Evolutionary conservation across 2,329 filamentous ascomycete species (phyloP).

Genomic region (Calonectria fujianensis): DNA sequence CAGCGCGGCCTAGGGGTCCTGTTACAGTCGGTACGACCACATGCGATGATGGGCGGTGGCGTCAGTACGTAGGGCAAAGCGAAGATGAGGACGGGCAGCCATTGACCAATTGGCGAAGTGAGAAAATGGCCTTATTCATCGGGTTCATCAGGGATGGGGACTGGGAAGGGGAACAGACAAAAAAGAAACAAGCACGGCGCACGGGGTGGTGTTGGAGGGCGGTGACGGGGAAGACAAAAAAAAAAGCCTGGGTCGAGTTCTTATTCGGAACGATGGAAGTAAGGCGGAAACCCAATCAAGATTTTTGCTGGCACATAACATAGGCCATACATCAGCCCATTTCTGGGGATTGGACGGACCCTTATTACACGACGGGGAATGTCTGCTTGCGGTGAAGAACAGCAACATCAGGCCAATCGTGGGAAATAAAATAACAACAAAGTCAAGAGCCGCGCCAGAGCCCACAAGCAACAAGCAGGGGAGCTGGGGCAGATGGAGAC

Average conservation of each 20-base stretch:
- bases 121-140: conserved; percentile 54
- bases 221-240: conserved; percentile 29
- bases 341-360: conserved; percentile 18
- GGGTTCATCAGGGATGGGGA: conserved; percentile 49
- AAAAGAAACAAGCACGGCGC: conserved; percentile 42
- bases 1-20: background rate
- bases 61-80: conserved; percentile 2
- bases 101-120: conserved; percentile 47
- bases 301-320: conserved; percentile 33
- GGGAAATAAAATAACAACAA: conserved; percentile 18
- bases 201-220: conserved; percentile 33
- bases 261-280: conserved; percentile 51
- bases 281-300: conserved; percentile 41
- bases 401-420: conserved; percentile 4
- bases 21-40: background rate
- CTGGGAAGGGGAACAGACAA: conserved; percentile 49
- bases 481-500: background rate
- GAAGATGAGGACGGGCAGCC: conserved; percentile 18
- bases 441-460: conserved; percentile 27
- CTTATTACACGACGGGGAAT: conserved; percentile 22
- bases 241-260: conserved; percentile 43
- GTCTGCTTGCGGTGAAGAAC: conserved; percentile 26
- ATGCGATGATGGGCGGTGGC: conserved; percentile 35
- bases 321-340: conserved; percentile 53
- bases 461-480: conserved; percentile 25